A percentile compares a stretch with the other conserved stretches of the same genome.
Conservation (phyloP, 108 stramenopile species). For the Cafeteria roenbergensis region DNA sequence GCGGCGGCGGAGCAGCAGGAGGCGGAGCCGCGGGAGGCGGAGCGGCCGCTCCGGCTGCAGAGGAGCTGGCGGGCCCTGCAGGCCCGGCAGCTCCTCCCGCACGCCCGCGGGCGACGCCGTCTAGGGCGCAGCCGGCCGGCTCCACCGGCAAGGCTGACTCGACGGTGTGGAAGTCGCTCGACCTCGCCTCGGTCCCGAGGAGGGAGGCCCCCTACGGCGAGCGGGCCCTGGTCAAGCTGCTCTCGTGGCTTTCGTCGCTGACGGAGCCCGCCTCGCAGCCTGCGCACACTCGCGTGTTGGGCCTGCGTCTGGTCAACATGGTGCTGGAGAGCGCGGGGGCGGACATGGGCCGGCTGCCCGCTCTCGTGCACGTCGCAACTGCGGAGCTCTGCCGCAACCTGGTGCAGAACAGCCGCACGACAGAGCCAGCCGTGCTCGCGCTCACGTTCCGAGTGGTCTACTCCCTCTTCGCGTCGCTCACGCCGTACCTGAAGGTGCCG, state of each 20-base stretch:
- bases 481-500: slow-evolving; percentile 81
- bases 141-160: too few relatives aligned
- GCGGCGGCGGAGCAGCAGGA: neutral
- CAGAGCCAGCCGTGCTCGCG: slow-evolving; percentile 63
- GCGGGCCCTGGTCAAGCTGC: slow-evolving; percentile 26
- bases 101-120: too few relatives aligned
- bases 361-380: slow-evolving; percentile 48
- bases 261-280: slow-evolving; percentile 63
- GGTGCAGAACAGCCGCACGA: slow-evolving; percentile 59
- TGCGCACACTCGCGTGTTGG: slow-evolving; percentile 52
- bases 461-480: slow-evolving; percentile 82
- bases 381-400: slow-evolving; percentile 79
- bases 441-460: slow-evolving; percentile 80
- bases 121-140: too few relatives aligned
- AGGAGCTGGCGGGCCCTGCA: too few relatives aligned
- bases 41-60: too few relatives aligned
- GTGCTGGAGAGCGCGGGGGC: slow-evolving; percentile 63
- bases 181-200: too few relatives aligned
- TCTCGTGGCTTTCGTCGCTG: slow-evolving; percentile 57
- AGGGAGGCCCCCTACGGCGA: neutral
- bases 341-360: slow-evolving; percentile 15
- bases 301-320: slow-evolving; percentile 73
- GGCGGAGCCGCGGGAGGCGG: too few relatives aligned
- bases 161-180: too few relatives aligned
- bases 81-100: too few relatives aligned